Evolutionary conservation across 352 stramenopile species (phyloP), one percentile per base, ranked within the genome.

Genomic region (Pythium rhizo-oryzae): DNA sequence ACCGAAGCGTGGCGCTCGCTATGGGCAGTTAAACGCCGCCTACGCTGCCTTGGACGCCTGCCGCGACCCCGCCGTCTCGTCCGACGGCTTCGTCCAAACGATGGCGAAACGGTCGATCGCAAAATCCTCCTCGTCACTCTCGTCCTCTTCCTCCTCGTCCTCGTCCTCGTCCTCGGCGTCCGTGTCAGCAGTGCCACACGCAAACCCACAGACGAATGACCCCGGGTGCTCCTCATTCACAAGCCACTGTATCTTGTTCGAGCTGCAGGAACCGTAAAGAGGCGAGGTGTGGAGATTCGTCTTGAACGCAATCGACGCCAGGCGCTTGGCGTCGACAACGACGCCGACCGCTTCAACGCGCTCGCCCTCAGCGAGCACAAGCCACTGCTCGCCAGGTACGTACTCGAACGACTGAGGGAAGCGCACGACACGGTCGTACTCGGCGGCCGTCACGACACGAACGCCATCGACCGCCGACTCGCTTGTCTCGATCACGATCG

Each of bases 371-470:
- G 46, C 21, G 0, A 65, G 46, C 25, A 57, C 44, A 19, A 65
- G 46, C 28, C 47, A 57, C 25, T 65, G 46, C 44, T 65, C 54
- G 30, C 53, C n/a, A 47, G 28, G 54, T 21, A n/a, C 33, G 12
- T 39, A 13, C 12, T 50, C 9, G 8, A 61, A 51, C 4, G 35
- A 39, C 1, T 23, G 21, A 4, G n/a, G 1, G 16, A 61, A 61
- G 8, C 54, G 37, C 0, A 16, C 16, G 12, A 61, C 18, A 23
- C 54, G 37, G 16, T 61, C 54, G 23, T 61, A 61, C 39, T 61
- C 54, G 39, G 23, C 21, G 13, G 54, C n/a, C 35, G 54, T 51
- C 11, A 61, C 21, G 23, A 61, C 33, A 21, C n/a, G n/a, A 1
- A 61, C 54, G 23, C 15, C 15, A n/a, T 51, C 16, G 8, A 61